These are phyloP conservation scores for Aspergillus ruber DNA, from an alignment of 2,329 filamentous ascomycete genomes.

Conservation along the genomic window DNA sequence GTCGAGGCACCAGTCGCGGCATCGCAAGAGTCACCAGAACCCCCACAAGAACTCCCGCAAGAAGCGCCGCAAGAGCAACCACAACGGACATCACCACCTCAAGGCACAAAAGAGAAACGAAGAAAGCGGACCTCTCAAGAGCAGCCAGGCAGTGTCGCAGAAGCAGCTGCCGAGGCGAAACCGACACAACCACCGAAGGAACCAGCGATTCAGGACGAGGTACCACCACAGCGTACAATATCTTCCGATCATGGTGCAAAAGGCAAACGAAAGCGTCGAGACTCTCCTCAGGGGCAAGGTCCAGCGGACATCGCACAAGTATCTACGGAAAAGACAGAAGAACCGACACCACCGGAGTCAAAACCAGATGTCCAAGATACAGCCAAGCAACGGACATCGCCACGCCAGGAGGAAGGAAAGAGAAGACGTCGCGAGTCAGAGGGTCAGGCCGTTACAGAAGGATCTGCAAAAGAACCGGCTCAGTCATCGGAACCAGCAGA, in stretches of 20 bases:
- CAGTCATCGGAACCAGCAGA: not conserved
- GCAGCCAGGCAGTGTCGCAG: not conserved
- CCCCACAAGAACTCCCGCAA: not conserved
- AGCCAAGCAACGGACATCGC: no score
- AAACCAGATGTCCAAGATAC: no score
- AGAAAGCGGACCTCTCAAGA: not conserved
- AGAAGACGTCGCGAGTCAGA: not conserved
- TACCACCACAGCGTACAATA: not conserved
- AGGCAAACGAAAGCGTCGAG: slow-evolving; percentile 6
- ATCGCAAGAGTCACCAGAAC: not conserved
- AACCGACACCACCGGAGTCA: no score
- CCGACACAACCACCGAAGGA: not conserved
- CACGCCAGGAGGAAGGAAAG: not conserved
- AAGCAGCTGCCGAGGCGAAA: not conserved
- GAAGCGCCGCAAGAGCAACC: not conserved
- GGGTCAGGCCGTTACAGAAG: no score
- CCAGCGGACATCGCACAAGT: not conserved
- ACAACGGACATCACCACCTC: not conserved
- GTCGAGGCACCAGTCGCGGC: not conserved
- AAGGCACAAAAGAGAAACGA: not conserved
- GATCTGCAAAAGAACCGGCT: not conserved
- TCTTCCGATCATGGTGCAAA: not conserved
- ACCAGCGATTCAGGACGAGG: not conserved
- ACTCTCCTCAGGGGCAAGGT: not conserved
- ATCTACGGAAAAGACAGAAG: no score